Evolutionary conservation across 352 stramenopile species (phyloP).

Genomic region (Globisporangium parvum): DNA sequence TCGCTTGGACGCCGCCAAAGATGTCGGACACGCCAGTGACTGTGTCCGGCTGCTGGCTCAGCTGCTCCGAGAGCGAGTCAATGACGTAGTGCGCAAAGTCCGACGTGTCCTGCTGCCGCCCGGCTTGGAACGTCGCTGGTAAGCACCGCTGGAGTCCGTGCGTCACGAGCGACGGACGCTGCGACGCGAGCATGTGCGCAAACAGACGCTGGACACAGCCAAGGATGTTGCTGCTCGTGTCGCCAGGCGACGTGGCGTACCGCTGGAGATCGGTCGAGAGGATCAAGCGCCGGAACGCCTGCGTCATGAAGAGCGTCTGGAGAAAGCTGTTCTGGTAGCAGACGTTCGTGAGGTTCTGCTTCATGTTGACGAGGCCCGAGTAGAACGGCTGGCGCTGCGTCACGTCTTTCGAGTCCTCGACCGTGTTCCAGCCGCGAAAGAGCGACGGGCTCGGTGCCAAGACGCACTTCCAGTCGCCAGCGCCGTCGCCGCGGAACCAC

Average conservation of each 20-base stretch:
- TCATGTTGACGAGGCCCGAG: constrained; percentile 85
- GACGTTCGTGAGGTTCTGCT: constrained; percentile 86
- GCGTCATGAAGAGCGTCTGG: constrained; percentile 84
- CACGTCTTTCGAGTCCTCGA: constrained; percentile 28
- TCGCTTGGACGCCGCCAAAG: constrained; percentile 78
- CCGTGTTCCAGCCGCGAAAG: constrained; percentile 56
- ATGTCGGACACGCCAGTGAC: constrained; percentile 57
- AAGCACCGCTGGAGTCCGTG: constrained; percentile 71
- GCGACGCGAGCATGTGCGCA: constrained; percentile 59
- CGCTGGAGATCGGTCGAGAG: constrained; percentile 44
- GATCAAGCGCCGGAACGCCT: constrained; percentile 73
- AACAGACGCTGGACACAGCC: constrained; percentile 68
- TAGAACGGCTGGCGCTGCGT: constrained; percentile 64
- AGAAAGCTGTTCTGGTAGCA: constrained; percentile 90
- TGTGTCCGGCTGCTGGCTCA: constrained; percentile 55
- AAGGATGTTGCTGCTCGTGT: constrained; percentile 31
- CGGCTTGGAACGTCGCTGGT: constrained; percentile 68
- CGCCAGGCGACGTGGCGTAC: constrained; percentile 23
- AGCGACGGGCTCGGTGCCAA: constrained; percentile 37
- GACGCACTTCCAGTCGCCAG: constrained; percentile 76
- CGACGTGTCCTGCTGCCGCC: constrained; percentile 79
- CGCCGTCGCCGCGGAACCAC: constrained; percentile 81
- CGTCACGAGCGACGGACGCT: constrained; percentile 56
- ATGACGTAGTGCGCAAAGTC: constrained; percentile 87
- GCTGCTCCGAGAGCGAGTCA: constrained; percentile 65